Conservation (phyloP, 257 asterid species). For the Mentha longifolia region DNA sequence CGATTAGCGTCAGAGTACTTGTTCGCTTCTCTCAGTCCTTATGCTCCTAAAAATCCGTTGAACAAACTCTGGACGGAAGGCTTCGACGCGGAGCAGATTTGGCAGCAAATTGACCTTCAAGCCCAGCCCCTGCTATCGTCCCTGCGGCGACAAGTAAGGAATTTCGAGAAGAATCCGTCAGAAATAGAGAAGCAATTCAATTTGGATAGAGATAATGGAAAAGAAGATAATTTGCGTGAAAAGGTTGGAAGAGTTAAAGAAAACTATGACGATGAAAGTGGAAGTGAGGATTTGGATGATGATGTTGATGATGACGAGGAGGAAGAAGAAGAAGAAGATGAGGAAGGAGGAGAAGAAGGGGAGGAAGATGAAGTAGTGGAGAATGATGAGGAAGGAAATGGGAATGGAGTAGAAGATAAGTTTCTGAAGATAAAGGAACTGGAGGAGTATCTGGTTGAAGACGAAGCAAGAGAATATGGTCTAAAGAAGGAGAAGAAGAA, state of each 20-base stretch:
- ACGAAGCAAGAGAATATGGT: conserved; percentile 85
- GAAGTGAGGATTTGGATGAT: conserved; percentile 45
- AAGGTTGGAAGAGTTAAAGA: conserved; percentile 14
- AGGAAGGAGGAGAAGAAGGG: conserved; percentile 21
- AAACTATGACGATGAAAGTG: conserved; percentile 33
- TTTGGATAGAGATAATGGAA: conserved; percentile 34
- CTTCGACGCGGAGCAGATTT: conserved; percentile 67
- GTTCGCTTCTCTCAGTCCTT: conserved; percentile 62
- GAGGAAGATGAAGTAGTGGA: conserved; percentile 33
- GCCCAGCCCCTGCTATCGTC: conserved; percentile 66
- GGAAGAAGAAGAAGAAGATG: conserved; percentile 38
- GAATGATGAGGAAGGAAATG: conserved; percentile 31
- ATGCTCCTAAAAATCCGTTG: conserved; percentile 67
- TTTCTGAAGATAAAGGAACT: conserved; percentile 84
- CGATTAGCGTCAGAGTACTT: conserved; percentile 68
- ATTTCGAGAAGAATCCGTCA: conserved; percentile 69
- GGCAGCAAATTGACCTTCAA: conserved; percentile 97
- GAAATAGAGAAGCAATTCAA: conserved; percentile 49
- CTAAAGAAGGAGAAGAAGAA: conserved; percentile 48
- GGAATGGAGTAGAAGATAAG: conserved; percentile 68
- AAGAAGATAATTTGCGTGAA: conserved; percentile 23
- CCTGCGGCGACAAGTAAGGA: conserved; percentile 61
- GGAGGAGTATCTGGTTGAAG: conserved; percentile 71
- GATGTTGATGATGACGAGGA: conserved; percentile 35
- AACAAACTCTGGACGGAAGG: conserved; percentile 62